These are phyloP conservation scores for Cutaneotrichosporon mucoides DNA, from an alignment of 1,284 basidiomycete genomes.

Conservation along the genomic window DNA sequence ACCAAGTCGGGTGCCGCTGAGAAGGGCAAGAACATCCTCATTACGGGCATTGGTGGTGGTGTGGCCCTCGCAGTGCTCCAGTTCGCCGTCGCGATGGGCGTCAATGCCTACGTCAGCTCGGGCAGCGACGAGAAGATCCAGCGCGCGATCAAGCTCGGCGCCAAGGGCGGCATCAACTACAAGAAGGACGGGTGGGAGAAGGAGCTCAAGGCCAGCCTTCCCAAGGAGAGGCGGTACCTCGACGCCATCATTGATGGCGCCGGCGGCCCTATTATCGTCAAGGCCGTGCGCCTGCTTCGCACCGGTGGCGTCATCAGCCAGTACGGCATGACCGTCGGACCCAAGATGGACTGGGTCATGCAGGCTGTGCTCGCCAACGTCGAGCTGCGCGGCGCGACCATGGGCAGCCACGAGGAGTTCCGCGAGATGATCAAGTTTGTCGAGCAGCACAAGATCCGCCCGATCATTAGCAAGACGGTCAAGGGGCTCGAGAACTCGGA, in stretches of 20 bases:
- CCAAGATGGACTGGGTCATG: slow-evolving; percentile 23
- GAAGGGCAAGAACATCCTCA: slow-evolving; percentile 17
- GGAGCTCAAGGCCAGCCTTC: slow-evolving; percentile 18
- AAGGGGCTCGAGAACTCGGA: slow-evolving; percentile 11
- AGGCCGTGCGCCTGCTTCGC: slow-evolving; percentile 12
- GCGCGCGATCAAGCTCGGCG: slow-evolving; percentile 12
- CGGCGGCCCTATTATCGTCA: slow-evolving; percentile 14
- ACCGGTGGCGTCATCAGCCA: slow-evolving; percentile 18
- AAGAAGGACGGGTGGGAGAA: slow-evolving; percentile 18
- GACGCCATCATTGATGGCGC: slow-evolving; percentile 20
- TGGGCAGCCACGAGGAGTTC: slow-evolving; percentile 19
- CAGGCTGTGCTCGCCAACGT: slow-evolving; percentile 19
- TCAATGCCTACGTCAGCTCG: slow-evolving; percentile 14
- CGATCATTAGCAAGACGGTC: slow-evolving; percentile 7
- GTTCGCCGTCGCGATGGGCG: slow-evolving; percentile 15
- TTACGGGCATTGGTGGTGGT: slow-evolving; percentile 20
- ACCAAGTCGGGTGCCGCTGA: slow-evolving; percentile 15
- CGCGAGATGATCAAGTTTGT: slow-evolving; percentile 17
- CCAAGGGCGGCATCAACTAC: slow-evolving; percentile 17
- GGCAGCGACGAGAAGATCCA: slow-evolving; percentile 13
- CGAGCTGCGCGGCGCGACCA: slow-evolving; percentile 16
- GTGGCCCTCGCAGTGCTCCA: slow-evolving; percentile 18
- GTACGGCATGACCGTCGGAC: slow-evolving; percentile 20
- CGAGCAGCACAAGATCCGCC: slow-evolving; percentile 13
- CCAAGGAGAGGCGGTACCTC: slow-evolving; percentile 17